Conservation (phyloP, 2,329 filamentous ascomycete species). For the Talaromyces atroroseus region DNA sequence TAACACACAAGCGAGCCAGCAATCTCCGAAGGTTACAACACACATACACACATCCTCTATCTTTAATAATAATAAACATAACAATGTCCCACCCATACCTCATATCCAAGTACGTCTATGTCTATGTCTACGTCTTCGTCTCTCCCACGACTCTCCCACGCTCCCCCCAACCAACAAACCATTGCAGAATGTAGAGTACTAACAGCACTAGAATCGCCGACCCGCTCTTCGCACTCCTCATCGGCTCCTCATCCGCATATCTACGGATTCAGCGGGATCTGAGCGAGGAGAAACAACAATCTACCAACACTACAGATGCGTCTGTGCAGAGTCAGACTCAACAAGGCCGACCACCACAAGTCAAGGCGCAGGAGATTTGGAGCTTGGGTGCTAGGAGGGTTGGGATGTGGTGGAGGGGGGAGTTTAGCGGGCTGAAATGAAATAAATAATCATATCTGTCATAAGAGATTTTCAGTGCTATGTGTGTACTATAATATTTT, state of each 20-base stretch:
- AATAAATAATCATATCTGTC: too few species aligned
- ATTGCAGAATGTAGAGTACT: neutral
- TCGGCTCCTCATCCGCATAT: constrained; percentile 49
- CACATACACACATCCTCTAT: too few species aligned
- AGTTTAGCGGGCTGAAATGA: constrained; percentile 25
- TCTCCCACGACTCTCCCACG: too few species aligned
- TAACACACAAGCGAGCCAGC: too few species aligned
- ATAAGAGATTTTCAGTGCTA: too few species aligned
- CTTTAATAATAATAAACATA: too few species aligned
- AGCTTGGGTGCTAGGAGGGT: constrained; percentile 27
- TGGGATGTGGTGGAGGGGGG: constrained; percentile 37
- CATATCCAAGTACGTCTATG: constrained; percentile 39
- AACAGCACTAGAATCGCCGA: constrained; percentile 40
- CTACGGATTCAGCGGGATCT: constrained; percentile 53
- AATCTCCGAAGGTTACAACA: too few species aligned
- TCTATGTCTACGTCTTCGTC: too few species aligned
- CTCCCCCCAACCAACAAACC: too few species aligned
- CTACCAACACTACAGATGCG: neutral
- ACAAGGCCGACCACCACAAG: neutral
- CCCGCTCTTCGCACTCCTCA: constrained; percentile 50
- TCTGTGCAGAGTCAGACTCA: neutral
- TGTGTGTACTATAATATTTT: too few species aligned
- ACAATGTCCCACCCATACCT: constrained; percentile 27
- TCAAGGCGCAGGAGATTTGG: constrained; percentile 27
- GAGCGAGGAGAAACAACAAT: constrained; percentile 37